phyloP scores from a whole-genome alignment of 2,329 filamentous ascomycete genomes.

The Colletotrichum sp. region DNA sequence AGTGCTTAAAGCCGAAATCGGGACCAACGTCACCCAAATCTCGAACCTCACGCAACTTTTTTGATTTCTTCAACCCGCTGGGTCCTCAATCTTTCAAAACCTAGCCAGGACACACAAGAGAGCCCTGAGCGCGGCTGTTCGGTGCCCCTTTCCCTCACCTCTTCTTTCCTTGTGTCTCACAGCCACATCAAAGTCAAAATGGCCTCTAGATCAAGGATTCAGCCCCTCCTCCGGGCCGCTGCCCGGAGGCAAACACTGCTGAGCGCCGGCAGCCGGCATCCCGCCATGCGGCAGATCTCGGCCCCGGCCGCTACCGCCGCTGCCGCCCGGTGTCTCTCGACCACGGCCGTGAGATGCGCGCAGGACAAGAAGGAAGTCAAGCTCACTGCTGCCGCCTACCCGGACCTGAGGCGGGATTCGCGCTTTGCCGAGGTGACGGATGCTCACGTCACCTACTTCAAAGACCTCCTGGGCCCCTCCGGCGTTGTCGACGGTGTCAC shows the following conservation, averaged over 20 bases:
- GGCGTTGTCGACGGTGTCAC: slow-evolving; percentile 87
- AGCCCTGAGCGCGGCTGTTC: not conserved
- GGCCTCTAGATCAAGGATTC: slow-evolving; percentile 22
- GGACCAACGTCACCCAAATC: not conserved
- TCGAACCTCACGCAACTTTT: slow-evolving; percentile 1
- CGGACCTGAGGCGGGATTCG: slow-evolving; percentile 78
- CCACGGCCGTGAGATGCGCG: slow-evolving; percentile 9
- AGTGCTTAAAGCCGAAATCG: slow-evolving; percentile 17
- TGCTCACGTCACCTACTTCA: slow-evolving; percentile 85
- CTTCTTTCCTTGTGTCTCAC: not conserved
- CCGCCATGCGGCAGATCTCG: slow-evolving; percentile 5
- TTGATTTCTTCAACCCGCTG: not conserved
- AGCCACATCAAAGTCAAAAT: slow-evolving; percentile 2
- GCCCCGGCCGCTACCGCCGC: slow-evolving; percentile 4
- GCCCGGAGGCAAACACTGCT: slow-evolving; percentile 20
- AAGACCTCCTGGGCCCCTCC: slow-evolving; percentile 78
- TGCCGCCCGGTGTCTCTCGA: slow-evolving; percentile 7
- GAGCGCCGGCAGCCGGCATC: slow-evolving; percentile 8
- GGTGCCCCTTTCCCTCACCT: not conserved
- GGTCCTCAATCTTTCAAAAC: not conserved
- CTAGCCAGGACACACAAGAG: not conserved
- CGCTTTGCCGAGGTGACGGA: slow-evolving; percentile 75
- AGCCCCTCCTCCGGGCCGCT: slow-evolving; percentile 21
- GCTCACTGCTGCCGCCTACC: slow-evolving; percentile 87
- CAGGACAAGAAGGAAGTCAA: slow-evolving; percentile 43